A percentile compares a stretch with the other conserved stretches of the same genome.
Conservation (phyloP, 192 early-diverging fungal species). For the Helicostylum pulchrum region DNA sequence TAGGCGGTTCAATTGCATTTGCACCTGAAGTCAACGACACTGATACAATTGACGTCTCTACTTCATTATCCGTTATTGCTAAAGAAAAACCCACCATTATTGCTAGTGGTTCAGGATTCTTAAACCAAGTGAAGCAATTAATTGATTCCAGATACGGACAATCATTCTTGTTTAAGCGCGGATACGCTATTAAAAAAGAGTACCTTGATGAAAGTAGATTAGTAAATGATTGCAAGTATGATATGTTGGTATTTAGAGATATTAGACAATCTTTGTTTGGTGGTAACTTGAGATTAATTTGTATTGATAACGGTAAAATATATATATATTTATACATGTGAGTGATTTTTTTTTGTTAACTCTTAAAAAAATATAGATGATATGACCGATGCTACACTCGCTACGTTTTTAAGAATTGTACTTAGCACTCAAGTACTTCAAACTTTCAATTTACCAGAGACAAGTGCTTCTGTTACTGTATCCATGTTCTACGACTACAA, state of each 20-base stretch:
- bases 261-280: conserved; percentile 41
- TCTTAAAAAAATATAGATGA: conserved; percentile 8
- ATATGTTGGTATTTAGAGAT: conserved; percentile 43
- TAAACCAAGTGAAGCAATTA: conserved; percentile 24
- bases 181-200: conserved; percentile 30
- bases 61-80: conserved; percentile 68
- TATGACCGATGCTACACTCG: conserved; percentile 7
- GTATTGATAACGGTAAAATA: conserved; percentile 29
- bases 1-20: conserved; percentile 71
- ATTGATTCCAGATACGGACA: conserved; percentile 35
- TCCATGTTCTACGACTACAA: conserved; percentile 46
- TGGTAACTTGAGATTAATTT: conserved; percentile 34
- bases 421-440: conserved; percentile 62
- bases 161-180: conserved; percentile 37
- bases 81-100: conserved; percentile 75
- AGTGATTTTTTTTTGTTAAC: not conserved
- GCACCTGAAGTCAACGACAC: conserved; percentile 33
- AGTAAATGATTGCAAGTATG: conserved; percentile 39
- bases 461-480: conserved; percentile 33
- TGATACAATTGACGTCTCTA: conserved; percentile 42
- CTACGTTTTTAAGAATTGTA: conserved; percentile 54
- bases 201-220: conserved; percentile 35
- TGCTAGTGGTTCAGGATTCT: conserved; percentile 36
- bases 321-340: not conserved
- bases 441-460: conserved; percentile 42